Evolutionary conservation across 257 asterid species (phyloP), one percentile per base, ranked within the genome.

Genomic region (Cruciata laevipes): DNA sequence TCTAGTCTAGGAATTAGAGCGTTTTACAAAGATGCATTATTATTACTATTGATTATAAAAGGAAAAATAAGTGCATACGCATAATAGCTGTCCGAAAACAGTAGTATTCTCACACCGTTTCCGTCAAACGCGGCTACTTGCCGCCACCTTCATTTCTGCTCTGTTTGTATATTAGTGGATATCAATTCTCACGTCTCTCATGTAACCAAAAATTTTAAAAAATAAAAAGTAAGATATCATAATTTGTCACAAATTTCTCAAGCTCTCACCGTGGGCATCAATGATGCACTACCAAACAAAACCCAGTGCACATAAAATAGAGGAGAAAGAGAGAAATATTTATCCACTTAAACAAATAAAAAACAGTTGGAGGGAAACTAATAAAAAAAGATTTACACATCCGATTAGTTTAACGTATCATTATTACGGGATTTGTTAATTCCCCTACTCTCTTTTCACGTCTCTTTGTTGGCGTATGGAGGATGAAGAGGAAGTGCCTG

Each of bases 91-190:
- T 58, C 66, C 66, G 44, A 60, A 40, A 80, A 69, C 40, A 66
- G 59, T 52, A 47, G 44, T 24, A 37, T 47, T 65, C 30, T 5
- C 40, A 44, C 56, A 57, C 71, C 64, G 53, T 65, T 68, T 68
- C 79, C 85, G 86, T 71, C 73, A 82, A 79, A 69, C 72, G 71
- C 94, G 96, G 89, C 85, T 78, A 69, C 85, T 81, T 83, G 95
- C 89, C 83, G 73, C 85, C 86, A 75, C 80, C 69, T 83, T 58
- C 0, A 24, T 21, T 37, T 33, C 30, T 27, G 30, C 30, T 57
- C 51, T 53, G 40, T 33, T 21, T 9, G 16, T 55, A 23, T 17
- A 20, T 31, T 53, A 33, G 7, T 30, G 17, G 27, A 10, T 30
- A 10, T 58, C 55, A 58, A 38, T 58, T 58, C 63, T 58, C 60